Percentiles rank a stretch among this genome's conserved stretches.
phyloP scores from a whole-genome alignment of 179 eudicot species.

The Beta corolliflora region DNA sequence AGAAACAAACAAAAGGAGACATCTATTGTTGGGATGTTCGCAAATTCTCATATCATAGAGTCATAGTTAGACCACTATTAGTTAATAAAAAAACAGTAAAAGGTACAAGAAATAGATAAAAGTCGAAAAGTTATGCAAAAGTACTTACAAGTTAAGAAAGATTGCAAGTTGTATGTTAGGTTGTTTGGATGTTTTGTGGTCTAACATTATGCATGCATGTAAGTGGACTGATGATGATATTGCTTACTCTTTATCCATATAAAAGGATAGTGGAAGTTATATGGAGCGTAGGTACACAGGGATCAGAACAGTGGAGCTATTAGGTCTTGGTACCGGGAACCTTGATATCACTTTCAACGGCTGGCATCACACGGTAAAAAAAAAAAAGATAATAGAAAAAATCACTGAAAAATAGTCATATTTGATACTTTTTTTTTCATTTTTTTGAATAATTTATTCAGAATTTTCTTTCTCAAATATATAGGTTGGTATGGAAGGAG shows the following conservation, averaged over 20 bases:
- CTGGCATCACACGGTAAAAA: constrained; percentile 71
- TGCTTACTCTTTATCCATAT: neutral
- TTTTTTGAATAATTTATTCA: neutral
- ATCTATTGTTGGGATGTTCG: too few relatives aligned
- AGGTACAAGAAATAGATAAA: too few relatives aligned
- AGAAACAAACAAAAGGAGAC: too few relatives aligned
- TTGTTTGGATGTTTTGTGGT: too few relatives aligned
- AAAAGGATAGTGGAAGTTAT: constrained; percentile 83
- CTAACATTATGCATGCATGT: neutral
- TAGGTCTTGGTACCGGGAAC: constrained; percentile 78
- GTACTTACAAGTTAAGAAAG: too few relatives aligned
- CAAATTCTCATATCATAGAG: too few relatives aligned
- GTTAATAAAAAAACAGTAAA: too few relatives aligned
- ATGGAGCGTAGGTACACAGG: constrained; percentile 89
- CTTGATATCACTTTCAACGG: constrained; percentile 66
- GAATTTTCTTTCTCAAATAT: neutral
- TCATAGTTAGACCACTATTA: too few relatives aligned
- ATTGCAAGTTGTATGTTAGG: too few relatives aligned
- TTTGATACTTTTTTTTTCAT: neutral
- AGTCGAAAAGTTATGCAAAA: too few relatives aligned
- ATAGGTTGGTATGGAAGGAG: constrained; percentile 76
- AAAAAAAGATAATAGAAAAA: too few relatives aligned
- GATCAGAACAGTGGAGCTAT: constrained; percentile 49
- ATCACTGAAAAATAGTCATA: too few relatives aligned
- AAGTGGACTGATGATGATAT: neutral